Percentiles rank a stretch among this genome's conserved stretches.
These are phyloP conservation scores for Fraxinus sp. DNA, from an alignment of 305 asterid species.

Conservation along the genomic window DNA sequence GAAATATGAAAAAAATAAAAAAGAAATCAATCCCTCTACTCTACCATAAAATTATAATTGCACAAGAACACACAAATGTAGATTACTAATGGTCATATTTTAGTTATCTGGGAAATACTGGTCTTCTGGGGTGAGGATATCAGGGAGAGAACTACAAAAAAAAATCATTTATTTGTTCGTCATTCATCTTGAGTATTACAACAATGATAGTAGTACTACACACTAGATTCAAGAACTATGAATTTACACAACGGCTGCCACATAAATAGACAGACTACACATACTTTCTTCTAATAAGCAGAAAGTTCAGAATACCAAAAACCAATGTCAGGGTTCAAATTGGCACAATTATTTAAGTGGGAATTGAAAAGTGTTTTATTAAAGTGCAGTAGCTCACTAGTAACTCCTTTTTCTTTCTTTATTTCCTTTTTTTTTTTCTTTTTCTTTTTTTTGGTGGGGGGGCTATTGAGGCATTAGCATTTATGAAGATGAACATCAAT, in stretches of 20 bases:
- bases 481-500: too few species aligned
- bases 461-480: too few species aligned
- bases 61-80: conserved; percentile 42
- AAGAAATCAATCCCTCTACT: conserved; percentile 62
- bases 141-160: neutral
- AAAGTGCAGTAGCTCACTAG: neutral
- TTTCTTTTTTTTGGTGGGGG: too few species aligned
- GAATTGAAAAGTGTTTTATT: neutral
- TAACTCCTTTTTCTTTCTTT: neutral
- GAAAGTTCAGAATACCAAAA: neutral
- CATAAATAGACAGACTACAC: neutral
- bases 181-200: neutral
- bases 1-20: neutral
- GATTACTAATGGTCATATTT: conserved; percentile 18
- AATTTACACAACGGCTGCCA: neutral
- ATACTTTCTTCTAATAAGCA: conserved; percentile 11
- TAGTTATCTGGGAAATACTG: conserved; percentile 20
- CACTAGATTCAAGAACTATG: neutral
- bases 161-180: neutral
- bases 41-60: conserved; percentile 43
- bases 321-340: neutral
- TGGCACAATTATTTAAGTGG: neutral
- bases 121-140: neutral
- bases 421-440: too few species aligned
- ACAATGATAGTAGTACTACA: conserved; percentile 6